Evolutionary conservation across 805 yeast genomes (phyloP).

Genomic region (Tanozyma kutaoensis): DNA sequence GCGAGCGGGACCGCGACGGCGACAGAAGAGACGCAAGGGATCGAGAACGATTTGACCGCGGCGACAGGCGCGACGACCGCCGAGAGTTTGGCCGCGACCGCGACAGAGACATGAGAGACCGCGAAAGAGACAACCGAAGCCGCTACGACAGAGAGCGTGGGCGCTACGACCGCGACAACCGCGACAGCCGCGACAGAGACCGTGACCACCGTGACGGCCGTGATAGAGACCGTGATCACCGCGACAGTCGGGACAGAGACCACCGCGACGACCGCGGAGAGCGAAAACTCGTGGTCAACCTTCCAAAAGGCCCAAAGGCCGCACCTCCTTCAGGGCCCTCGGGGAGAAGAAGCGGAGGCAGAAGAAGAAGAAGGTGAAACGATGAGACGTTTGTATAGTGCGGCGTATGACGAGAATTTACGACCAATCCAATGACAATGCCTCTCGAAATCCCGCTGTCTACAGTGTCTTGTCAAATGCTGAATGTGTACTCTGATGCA

Average conservation of each 20-base stretch:
- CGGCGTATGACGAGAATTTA: no score
- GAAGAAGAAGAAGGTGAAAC: constrained; percentile 6
- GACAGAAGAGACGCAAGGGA: constrained; percentile 1
- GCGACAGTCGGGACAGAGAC: constrained; percentile 1
- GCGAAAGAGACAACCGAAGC: constrained; percentile 5
- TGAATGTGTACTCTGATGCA: no score
- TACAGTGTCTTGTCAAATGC: no score
- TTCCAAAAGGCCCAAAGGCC: background rate
- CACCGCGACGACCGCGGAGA: background rate
- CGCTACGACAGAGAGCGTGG: constrained; percentile 4
- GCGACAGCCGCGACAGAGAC: no score
- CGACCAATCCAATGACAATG: no score
- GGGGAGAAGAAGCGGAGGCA: background rate
- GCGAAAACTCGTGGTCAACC: no score
- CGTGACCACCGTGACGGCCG: no score
- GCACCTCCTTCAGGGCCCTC: background rate
- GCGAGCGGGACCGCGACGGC: constrained; percentile 1
- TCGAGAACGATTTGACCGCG: no score
- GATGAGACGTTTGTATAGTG: no score
- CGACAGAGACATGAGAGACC: constrained; percentile 2
- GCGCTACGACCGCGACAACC: no score
- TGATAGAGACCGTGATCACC: constrained; percentile 4
- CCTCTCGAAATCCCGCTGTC: no score
- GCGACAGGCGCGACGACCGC: no score
- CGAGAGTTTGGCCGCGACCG: background rate